phyloP scores from a whole-genome alignment of 2,329 filamentous ascomycete genomes.

The Botrytis paeoniae region DNA sequence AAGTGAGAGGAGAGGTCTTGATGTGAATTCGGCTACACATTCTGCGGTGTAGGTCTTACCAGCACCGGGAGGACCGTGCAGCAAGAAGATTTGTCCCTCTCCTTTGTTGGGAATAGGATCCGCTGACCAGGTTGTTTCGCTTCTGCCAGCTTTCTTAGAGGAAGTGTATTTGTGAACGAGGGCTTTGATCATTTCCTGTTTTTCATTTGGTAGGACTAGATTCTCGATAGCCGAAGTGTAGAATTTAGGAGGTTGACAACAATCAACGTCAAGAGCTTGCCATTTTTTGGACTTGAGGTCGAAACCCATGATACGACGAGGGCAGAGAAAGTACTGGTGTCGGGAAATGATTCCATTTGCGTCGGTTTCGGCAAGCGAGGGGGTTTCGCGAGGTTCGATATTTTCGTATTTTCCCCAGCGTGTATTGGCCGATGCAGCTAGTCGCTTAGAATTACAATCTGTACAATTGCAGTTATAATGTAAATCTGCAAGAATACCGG shows the following conservation, averaged over 20 bases:
- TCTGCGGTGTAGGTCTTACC: slow-evolving; percentile 32
- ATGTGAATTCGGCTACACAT: slow-evolving; percentile 32
- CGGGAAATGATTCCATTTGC: slow-evolving; percentile 15
- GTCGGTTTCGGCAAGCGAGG: slow-evolving; percentile 17
- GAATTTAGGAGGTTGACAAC: slow-evolving; percentile 26
- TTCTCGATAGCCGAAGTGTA: slow-evolving; percentile 27
- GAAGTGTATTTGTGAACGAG: slow-evolving; percentile 29
- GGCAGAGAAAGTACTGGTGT: slow-evolving; percentile 29
- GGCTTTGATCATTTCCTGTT: slow-evolving; percentile 28
- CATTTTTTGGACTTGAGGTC: slow-evolving; percentile 31
- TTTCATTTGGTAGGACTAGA: slow-evolving; percentile 26
- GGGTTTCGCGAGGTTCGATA: slow-evolving; percentile 26
- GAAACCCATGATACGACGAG: slow-evolving; percentile 29
- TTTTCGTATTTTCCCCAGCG: slow-evolving; percentile 29
- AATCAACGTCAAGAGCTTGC: slow-evolving; percentile 28
- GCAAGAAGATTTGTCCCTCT: slow-evolving; percentile 30
- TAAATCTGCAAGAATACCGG: slow-evolving; percentile 26
- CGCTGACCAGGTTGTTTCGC: slow-evolving; percentile 23
- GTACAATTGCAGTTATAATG: slow-evolving; percentile 27
- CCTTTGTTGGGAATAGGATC: slow-evolving; percentile 30
- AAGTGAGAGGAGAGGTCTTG: slow-evolving; percentile 31
- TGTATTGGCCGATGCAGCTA: slow-evolving; percentile 26
- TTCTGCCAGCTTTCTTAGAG: slow-evolving; percentile 8
- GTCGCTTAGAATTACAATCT: slow-evolving; percentile 25
- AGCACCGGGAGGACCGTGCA: slow-evolving; percentile 28